phyloP scores from a whole-genome alignment of 192 early-diverging fungal genomes.

The Paraglomus occultum region DNA sequence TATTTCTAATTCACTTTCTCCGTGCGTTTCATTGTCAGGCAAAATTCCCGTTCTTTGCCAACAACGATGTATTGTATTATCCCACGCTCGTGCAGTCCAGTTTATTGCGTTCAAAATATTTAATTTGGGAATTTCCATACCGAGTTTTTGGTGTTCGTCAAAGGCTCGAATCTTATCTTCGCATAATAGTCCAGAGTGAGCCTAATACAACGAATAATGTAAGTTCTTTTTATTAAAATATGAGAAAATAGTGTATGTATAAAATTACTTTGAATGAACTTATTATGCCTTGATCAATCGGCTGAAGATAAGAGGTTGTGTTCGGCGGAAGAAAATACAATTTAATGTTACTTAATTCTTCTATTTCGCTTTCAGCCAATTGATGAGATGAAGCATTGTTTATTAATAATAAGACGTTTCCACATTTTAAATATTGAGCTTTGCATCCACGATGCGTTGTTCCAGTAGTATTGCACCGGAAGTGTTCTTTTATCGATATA shows the following conservation, averaged over 20 bases:
- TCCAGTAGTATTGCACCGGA: slow-evolving; percentile 6
- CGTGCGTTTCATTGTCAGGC: neutral
- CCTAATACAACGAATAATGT: neutral
- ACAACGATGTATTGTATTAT: neutral
- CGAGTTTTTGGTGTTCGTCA: too few relatives aligned
- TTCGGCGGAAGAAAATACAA: neutral
- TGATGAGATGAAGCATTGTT: neutral
- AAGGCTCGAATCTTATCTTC: too few relatives aligned
- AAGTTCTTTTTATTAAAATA: too few relatives aligned
- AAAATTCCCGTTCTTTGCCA: neutral
- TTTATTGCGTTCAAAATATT: neutral
- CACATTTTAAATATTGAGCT: neutral
- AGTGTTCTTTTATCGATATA: neutral
- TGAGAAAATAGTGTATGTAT: too few relatives aligned
- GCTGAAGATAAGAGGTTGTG: neutral
- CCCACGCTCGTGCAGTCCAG: neutral
- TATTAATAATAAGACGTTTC: neutral
- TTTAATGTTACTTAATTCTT: neutral
- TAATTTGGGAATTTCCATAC: too few relatives aligned
- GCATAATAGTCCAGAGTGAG: too few relatives aligned
- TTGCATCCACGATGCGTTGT: neutral
- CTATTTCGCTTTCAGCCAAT: neutral
- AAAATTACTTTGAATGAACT: neutral
- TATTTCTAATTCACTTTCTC: too few relatives aligned
- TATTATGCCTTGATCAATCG: neutral